phyloP scores from a whole-genome alignment of 2,329 filamentous ascomycete species.

The Xylaria sp. region DNA sequence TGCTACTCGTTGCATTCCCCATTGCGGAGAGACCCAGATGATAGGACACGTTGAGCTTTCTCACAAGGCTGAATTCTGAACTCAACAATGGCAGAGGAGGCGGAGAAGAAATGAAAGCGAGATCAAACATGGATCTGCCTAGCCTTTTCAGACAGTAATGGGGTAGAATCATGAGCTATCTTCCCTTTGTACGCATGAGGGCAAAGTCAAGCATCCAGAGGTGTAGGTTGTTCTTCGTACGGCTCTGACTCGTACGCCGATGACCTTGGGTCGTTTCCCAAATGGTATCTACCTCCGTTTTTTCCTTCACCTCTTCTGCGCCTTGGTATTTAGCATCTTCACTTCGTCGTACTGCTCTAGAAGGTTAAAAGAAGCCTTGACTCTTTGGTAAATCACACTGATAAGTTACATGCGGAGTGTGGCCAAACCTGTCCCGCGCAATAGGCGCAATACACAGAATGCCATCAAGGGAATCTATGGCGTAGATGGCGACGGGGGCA shows the following conservation, averaged over 20 bases:
- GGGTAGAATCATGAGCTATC: conserved; percentile 26
- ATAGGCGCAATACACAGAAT: too few relatives aligned
- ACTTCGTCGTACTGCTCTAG: too few relatives aligned
- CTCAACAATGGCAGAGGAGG: background rate
- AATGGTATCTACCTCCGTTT: too few relatives aligned
- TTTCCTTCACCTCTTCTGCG: too few relatives aligned
- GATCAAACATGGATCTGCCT: background rate
- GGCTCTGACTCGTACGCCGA: background rate
- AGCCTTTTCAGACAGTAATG: conserved; percentile 23
- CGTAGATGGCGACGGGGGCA: too few relatives aligned
- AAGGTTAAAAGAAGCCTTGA: too few relatives aligned
- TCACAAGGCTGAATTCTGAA: background rate
- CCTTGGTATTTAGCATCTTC: too few relatives aligned
- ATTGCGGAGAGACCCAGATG: conserved; percentile 50
- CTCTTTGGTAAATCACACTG: too few relatives aligned
- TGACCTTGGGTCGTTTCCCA: too few relatives aligned
- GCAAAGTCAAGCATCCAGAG: conserved; percentile 34
- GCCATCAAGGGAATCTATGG: too few relatives aligned
- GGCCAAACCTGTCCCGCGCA: too few relatives aligned
- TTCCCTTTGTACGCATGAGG: conserved; percentile 20
- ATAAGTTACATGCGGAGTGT: too few relatives aligned
- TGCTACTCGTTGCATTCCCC: background rate
- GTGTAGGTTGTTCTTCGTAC: conserved; percentile 19
- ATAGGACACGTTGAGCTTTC: conserved; percentile 55
- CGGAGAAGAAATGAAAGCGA: background rate